A percentile compares a stretch with the other conserved stretches of the same genome.
Conservation (phyloP, 1,284 basidiomycete species). For the Apiotrichum sp. region DNA sequence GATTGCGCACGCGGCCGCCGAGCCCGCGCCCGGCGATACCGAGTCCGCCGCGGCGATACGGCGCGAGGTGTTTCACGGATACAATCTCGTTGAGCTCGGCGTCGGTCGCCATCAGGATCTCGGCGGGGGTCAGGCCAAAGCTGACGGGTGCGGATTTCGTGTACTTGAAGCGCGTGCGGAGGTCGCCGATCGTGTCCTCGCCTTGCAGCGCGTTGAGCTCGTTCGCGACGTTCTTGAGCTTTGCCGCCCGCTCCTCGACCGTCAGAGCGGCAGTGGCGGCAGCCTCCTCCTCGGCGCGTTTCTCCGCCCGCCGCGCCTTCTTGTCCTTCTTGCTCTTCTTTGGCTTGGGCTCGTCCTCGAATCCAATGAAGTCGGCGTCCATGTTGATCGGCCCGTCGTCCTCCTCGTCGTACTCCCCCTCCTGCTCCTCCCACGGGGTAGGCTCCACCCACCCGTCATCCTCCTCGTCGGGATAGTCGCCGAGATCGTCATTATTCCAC, state of each 20-base stretch:
- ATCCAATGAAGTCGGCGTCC: slow-evolving; percentile 47
- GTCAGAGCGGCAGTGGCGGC: slow-evolving; percentile 59
- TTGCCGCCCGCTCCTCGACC: slow-evolving; percentile 72
- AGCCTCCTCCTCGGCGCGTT: slow-evolving; percentile 51
- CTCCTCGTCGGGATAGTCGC: slow-evolving; percentile 51
- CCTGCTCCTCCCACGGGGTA: slow-evolving; percentile 13
- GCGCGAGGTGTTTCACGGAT: slow-evolving; percentile 80
- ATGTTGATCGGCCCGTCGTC: slow-evolving; percentile 46
- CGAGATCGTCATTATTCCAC: slow-evolving; percentile 70
- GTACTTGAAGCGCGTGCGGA: slow-evolving; percentile 93
- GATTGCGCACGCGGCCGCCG: slow-evolving; percentile 63
- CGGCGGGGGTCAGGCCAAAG: slow-evolving; percentile 72
- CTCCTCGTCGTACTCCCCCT: slow-evolving; percentile 12
- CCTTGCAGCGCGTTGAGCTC: slow-evolving; percentile 86
- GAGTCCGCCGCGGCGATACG: slow-evolving; percentile 61
- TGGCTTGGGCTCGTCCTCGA: slow-evolving; percentile 41
- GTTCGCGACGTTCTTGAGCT: slow-evolving; percentile 80
- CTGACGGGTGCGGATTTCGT: slow-evolving; percentile 60
- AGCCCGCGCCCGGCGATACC: slow-evolving; percentile 58
- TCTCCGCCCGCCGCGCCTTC: slow-evolving; percentile 47
- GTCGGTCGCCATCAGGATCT: slow-evolving; percentile 90
- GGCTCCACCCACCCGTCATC: slow-evolving; percentile 13
- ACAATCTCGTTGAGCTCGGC: slow-evolving; percentile 87
- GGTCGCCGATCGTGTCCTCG: slow-evolving; percentile 88
- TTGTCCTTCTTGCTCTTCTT: slow-evolving; percentile 53